phyloP scores from a whole-genome alignment of 2,329 filamentous ascomycete species.

The Saccharata proteae region DNA sequence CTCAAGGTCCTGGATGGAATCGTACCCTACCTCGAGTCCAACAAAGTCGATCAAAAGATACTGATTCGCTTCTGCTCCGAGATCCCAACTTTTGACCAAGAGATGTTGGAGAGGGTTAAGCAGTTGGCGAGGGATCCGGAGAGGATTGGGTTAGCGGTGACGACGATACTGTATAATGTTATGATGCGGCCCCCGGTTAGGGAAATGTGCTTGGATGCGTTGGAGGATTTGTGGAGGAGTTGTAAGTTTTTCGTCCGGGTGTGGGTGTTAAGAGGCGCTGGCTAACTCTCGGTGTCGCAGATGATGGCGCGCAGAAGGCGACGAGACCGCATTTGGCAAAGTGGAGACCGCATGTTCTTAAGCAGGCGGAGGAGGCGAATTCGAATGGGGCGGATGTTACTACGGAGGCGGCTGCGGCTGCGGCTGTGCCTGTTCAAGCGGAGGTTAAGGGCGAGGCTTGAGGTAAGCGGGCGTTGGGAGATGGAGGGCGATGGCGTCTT shows the following conservation, averaged over 20 bases:
- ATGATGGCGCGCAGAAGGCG: constrained; percentile 33
- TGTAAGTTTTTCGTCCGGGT: constrained; percentile 24
- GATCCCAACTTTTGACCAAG: constrained; percentile 64
- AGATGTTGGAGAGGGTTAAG: constrained; percentile 60
- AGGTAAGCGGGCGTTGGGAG: no score
- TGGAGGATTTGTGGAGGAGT: constrained; percentile 46
- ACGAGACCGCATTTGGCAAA: constrained; percentile 42
- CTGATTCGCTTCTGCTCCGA: constrained; percentile 86
- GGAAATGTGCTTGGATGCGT: constrained; percentile 43
- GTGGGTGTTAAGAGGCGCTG: neutral
- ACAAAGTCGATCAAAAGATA: constrained; percentile 83
- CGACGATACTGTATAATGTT: constrained; percentile 46
- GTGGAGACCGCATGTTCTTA: constrained; percentile 41
- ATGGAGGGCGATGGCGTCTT: no score
- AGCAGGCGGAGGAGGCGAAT: no score
- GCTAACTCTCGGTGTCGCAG: constrained; percentile 12
- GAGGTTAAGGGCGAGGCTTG: no score
- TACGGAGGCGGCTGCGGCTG: no score
- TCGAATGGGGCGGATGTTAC: no score
- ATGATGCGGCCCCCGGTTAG: constrained; percentile 48
- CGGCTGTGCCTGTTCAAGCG: no score
- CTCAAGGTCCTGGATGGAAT: constrained; percentile 79
- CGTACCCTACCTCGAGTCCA: constrained; percentile 77
- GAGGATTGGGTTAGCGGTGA: constrained; percentile 45
- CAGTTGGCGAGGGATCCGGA: constrained; percentile 52